Percentiles rank a stretch among this genome's conserved stretches.
These are phyloP conservation scores for Lomentospora prolificans DNA, from an alignment of 2,329 filamentous ascomycete genomes.

Conservation along the genomic window DNA sequence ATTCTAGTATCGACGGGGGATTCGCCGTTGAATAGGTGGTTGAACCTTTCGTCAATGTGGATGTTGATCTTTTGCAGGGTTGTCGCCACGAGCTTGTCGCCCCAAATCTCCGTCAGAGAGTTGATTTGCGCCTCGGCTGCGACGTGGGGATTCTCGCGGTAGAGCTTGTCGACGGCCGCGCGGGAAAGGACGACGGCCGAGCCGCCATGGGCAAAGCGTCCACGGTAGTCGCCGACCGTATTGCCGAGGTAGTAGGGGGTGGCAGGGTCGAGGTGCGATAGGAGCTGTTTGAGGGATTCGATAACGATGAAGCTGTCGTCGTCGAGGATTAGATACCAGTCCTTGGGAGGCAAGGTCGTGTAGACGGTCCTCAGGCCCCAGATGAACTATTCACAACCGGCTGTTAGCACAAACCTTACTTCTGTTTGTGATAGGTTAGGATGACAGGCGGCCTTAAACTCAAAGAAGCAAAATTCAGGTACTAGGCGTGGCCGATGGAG, in stretches of 20 bases:
- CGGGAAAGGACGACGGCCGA: conserved; percentile 44
- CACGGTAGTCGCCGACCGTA: conserved; percentile 45
- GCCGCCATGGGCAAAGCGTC: conserved; percentile 46
- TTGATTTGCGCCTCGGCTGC: conserved; percentile 34
- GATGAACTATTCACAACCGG: conserved; percentile 34
- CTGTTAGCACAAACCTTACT: too few relatives aligned
- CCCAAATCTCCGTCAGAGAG: conserved; percentile 41
- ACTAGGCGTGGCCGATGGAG: background rate
- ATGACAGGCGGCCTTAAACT: background rate
- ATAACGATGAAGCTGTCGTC: conserved; percentile 47
- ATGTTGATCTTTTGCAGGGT: conserved; percentile 43
- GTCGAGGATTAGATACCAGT: conserved; percentile 49
- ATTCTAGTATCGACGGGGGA: conserved; percentile 38
- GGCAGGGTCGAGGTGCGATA: conserved; percentile 37
- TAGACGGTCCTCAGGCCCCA: conserved; percentile 43
- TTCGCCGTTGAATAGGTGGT: conserved; percentile 47
- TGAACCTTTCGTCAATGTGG: conserved; percentile 45
- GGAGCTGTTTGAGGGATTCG: conserved; percentile 35
- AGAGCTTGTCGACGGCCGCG: conserved; percentile 36
- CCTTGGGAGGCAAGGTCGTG: conserved; percentile 39
- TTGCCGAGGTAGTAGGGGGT: conserved; percentile 44
- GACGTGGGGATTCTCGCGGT: conserved; percentile 27
- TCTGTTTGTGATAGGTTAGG: too few relatives aligned
- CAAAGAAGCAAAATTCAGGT: background rate
- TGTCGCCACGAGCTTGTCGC: conserved; percentile 43